Conservation (phyloP, 129 eudicot genomes). For the Escallonia herrerae region DNA sequence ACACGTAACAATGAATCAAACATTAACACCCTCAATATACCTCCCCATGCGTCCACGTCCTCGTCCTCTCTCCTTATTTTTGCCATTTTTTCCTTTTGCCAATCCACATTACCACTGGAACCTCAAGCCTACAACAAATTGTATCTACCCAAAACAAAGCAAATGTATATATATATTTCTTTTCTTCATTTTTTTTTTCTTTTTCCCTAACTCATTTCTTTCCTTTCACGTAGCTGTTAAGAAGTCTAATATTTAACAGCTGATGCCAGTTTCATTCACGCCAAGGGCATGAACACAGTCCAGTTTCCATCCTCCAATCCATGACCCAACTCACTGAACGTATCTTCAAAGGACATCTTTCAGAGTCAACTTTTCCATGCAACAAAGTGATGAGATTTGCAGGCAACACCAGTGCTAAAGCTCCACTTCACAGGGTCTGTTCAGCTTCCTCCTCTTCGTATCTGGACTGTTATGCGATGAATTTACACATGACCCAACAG, state of each 20-base stretch:
- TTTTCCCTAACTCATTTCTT: constrained; percentile 4
- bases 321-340: constrained; percentile 7
- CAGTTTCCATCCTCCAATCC: constrained; percentile 10
- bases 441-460: constrained; percentile 27
- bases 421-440: constrained; percentile 15
- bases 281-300: constrained; percentile 1
- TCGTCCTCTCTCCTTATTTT: too few relatives aligned
- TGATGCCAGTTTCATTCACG: constrained; percentile 1
- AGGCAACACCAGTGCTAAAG: constrained; percentile 1
- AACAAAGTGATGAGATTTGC: not conserved
- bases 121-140: constrained; percentile 18
- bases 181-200: not conserved
- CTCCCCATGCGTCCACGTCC: too few relatives aligned
- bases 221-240: constrained; percentile 25
- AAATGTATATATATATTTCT: constrained; percentile 5
- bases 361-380: not conserved
- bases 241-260: constrained; percentile 51
- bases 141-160: constrained; percentile 12
- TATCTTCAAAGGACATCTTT: not conserved
- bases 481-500: constrained; percentile 26
- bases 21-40: too few relatives aligned
- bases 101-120: constrained; percentile 9
- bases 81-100: not conserved
- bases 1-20: too few relatives aligned
- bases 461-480: constrained; percentile 17